These are phyloP conservation scores for Cryphonectria radicalis DNA, from an alignment of 2,329 filamentous ascomycete genomes.

Conservation along the genomic window DNA sequence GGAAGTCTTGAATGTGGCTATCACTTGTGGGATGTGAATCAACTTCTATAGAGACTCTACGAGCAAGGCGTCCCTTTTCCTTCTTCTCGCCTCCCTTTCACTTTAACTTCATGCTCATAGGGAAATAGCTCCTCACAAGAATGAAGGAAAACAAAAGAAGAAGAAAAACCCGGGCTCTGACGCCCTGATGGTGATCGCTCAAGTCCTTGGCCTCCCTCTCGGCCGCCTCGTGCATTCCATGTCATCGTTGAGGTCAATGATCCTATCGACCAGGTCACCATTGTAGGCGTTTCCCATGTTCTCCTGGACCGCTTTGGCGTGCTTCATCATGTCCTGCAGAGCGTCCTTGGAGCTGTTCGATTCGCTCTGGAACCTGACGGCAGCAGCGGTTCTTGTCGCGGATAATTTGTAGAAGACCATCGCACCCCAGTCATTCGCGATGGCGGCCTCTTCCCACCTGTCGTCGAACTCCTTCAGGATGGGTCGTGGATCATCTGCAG, in stretches of 20 bases:
- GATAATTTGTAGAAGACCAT: not conserved
- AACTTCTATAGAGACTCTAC: too few species aligned
- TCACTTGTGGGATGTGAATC: too few species aligned
- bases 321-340: constrained; percentile 2
- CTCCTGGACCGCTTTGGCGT: not conserved
- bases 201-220: not conserved
- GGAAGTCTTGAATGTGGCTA: too few species aligned
- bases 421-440: constrained; percentile 5
- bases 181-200: not conserved
- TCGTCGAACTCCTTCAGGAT: not conserved
- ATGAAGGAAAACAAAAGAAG: not conserved
- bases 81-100: not conserved
- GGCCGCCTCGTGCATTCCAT: not conserved
- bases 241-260: not conserved
- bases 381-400: not conserved
- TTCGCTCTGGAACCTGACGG: not conserved
- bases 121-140: not conserved
- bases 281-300: not conserved
- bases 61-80: not conserved
- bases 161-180: too few species aligned
- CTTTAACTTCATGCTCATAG: not conserved
- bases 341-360: not conserved
- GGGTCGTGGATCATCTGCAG: not conserved
- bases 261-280: not conserved
- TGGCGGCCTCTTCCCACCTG: not conserved